A percentile compares a stretch with the other conserved stretches of the same genome.
Conservation (phyloP, 2,329 filamentous ascomycete genomes). For the Magnaporthiopsis rhizophila region DNA sequence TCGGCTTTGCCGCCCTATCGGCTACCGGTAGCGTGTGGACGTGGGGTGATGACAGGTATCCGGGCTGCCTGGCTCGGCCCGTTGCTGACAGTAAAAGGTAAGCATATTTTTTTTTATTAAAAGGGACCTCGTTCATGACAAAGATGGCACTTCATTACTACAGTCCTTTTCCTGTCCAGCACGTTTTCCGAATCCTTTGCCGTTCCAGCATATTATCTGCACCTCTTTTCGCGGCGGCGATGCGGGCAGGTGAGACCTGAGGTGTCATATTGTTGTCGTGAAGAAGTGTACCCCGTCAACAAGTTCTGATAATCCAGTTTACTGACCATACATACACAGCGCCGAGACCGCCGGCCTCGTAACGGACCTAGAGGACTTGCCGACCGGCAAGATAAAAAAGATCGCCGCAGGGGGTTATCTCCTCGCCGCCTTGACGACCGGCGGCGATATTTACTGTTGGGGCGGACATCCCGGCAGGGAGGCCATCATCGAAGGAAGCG, state of each 20-base stretch:
- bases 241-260: no score
- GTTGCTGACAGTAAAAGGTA: conserved; percentile 27
- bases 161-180: no score
- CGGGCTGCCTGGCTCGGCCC: conserved; percentile 46
- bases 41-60: conserved; percentile 52
- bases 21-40: conserved; percentile 38
- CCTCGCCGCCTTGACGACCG: conserved; percentile 48
- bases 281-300: background rate
- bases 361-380: conserved; percentile 41
- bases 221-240: no score
- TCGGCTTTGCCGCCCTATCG: conserved; percentile 40
- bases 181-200: no score
- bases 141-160: no score
- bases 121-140: background rate
- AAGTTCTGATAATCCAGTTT: conserved; percentile 20
- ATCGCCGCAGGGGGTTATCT: conserved; percentile 50
- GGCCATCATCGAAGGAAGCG: conserved; percentile 23
- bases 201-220: no score
- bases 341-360: conserved; percentile 31
- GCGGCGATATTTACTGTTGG: conserved; percentile 55
- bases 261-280: no score
- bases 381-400: conserved; percentile 41
- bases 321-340: conserved; percentile 14
- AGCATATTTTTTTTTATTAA: conserved; percentile 9
- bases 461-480: conserved; percentile 34